Conservation (phyloP, 2,329 filamentous ascomycete genomes). For the Bipolaris bicolor region DNA sequence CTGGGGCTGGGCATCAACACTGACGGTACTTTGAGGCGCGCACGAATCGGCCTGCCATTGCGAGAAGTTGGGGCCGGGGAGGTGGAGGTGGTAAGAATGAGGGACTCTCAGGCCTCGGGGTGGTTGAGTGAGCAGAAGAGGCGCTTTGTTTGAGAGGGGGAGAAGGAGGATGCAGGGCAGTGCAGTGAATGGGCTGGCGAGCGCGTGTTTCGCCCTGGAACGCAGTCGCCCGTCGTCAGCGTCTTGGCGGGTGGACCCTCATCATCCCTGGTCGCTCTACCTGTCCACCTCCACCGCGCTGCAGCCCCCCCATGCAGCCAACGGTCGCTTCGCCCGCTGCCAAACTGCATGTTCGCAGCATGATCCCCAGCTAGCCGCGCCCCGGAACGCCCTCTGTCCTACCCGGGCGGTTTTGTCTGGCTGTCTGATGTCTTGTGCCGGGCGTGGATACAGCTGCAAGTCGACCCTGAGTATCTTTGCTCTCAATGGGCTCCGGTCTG, state of each 20-base stretch:
- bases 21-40: conserved; percentile 76
- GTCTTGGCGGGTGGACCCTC: conserved; percentile 22
- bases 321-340: conserved; percentile 1
- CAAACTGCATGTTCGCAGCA: conserved; percentile 6
- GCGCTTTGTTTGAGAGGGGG: conserved; percentile 15
- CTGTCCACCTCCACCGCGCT: conserved; percentile 15
- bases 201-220: conserved; percentile 20
- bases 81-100: conserved; percentile 15
- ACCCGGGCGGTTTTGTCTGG: neutral
- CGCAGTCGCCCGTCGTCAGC: conserved; percentile 11
- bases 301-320: conserved; percentile 15
- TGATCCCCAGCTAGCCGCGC: conserved; percentile 5
- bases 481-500: neutral
- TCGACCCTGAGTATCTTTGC: too few relatives aligned
- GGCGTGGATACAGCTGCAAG: too few relatives aligned
- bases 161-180: conserved; percentile 11
- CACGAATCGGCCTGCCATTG: conserved; percentile 75
- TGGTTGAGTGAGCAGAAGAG: conserved; percentile 11
- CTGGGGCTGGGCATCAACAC: conserved; percentile 26
- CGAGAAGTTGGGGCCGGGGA: conserved; percentile 8
- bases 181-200: conserved; percentile 14
- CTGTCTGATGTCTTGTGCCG: too few relatives aligned
- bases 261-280: conserved; percentile 5
- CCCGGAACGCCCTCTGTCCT: neutral
- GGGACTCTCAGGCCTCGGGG: conserved; percentile 15